Evolutionary conservation across 148 eudicot genomes (phyloP), one percentile per base, ranked within the genome.

Genomic region (Silene latifolia): DNA sequence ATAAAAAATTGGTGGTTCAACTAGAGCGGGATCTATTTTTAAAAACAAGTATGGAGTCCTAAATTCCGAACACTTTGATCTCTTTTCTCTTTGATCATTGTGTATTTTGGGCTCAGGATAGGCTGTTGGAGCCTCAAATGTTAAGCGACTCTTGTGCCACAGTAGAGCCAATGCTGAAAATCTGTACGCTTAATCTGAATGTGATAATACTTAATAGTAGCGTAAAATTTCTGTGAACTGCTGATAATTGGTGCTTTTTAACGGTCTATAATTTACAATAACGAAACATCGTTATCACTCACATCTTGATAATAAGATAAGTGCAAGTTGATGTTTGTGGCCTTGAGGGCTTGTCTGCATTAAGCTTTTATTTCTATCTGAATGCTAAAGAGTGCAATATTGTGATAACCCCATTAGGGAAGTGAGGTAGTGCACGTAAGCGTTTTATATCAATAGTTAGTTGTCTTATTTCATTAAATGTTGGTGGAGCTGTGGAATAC

Each of bases 361-460:
- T 63, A 67, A 20, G 12, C 47, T 67, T 39, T 39, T 39, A 5
- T 4, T 71, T 60, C 72, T 62, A 47, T 48, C 58, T 72, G 66
- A 69, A 42, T 71, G n/a, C n/a, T n/a, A n/a, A n/a, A n/a, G n/a
- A n/a, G n/a, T n/a, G 83, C 76, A 53, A 46, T 54, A 6, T 77
- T 72, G 80, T 77, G 80, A 65, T 74, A 68, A 76, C 54, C 59
- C 73, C 77, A 76, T 72, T 76, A 39, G 39, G 63, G 76, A 58
- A 66, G 61, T 65, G 60, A 48, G 60, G 77, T 35, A 51, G 56
- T 51, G 56, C 56, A 51, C 56, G 81, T 69, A 74, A 67, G 70
- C 78, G 42, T 60, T 56, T 67, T 54, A 59, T 18, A 65, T 65
- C 69, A 32, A 72, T 47, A 69, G 72, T 10, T 60, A n/a, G n/a